Evolutionary conservation across 192 early-diverging fungal genomes (phyloP), one percentile per base, ranked within the genome.

Genomic region (Coemansia sp.): DNA sequence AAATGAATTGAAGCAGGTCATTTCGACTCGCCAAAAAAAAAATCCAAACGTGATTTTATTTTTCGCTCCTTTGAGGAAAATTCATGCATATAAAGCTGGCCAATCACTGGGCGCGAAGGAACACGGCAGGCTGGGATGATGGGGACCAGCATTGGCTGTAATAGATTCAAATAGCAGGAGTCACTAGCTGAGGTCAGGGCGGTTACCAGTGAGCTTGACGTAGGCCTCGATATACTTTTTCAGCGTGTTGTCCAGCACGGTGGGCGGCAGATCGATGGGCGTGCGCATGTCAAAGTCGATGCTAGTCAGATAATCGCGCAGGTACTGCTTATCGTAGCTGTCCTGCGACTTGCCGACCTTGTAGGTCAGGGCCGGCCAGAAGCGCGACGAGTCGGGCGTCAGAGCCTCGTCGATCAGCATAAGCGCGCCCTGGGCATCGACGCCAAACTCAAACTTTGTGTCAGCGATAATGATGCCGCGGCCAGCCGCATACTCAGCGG

Each of bases 371-470:
- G 89, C 89, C 4, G 94, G 94, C 98, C 98, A 99, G 86, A 99
- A 99, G 25, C 98, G 83, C 12, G 96, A 98, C 63, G 97, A 99
- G 68, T 99, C 98, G 25, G 97, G 97, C 0, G 98, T 99, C 70
- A 99, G 87, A 32, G 94, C 96, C 79, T 99, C 98, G 74, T 99
- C 98, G 15, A 94, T 90, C 62, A 99, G 84, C 70, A 94, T 89
- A 25, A 98, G 74, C 25, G 78, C 85, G 66, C 93, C 93, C 15
- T 92, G 63, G 37, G 85, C 82, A 81, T 98, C 94, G 9, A 94
- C 88, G 63, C 98, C 98, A 88, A 99, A 99, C 84, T 99, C 98
- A 77, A 99, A 98, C 79, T 99, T 99, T 38, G 98, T 99, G 65
- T 99, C 98, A 11, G 98, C 98, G 84, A 99, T 99, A 60, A 99